Conservation (phyloP, 306 rosid species). For the Pueraria montana region DNA sequence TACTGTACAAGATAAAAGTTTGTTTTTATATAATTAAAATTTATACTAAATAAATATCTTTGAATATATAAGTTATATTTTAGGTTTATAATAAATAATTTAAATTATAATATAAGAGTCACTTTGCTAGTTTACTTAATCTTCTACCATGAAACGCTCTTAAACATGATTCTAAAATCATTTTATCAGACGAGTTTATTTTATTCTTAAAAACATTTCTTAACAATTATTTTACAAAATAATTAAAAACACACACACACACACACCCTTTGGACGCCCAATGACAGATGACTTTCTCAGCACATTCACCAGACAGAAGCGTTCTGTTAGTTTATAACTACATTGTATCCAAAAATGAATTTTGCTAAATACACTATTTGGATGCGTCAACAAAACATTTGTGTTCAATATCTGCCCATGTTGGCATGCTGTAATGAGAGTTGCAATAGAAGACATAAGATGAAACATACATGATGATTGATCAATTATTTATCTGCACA, state of each 20-base stretch:
- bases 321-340: neutral
- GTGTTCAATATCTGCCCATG: neutral
- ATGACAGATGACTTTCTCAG: neutral
- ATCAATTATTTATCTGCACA: conserved; percentile 5
- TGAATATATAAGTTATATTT: no score
- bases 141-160: no score
- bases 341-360: neutral
- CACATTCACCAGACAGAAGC: neutral
- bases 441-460: neutral
- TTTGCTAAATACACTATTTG: neutral
- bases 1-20: neutral
- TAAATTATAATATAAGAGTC: no score
- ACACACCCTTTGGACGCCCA: neutral
- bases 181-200: no score
- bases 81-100: no score
- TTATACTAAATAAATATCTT: no score
- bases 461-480: conserved; percentile 21
- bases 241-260: neutral
- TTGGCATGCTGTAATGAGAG: neutral
- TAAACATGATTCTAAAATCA: no score
- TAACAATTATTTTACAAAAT: neutral
- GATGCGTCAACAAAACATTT: neutral
- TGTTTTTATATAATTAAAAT: no score
- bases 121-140: no score
- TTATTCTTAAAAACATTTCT: neutral